phyloP scores from a whole-genome alignment of 2,329 filamentous ascomycete species.

The Leptoxyphium fumago region DNA sequence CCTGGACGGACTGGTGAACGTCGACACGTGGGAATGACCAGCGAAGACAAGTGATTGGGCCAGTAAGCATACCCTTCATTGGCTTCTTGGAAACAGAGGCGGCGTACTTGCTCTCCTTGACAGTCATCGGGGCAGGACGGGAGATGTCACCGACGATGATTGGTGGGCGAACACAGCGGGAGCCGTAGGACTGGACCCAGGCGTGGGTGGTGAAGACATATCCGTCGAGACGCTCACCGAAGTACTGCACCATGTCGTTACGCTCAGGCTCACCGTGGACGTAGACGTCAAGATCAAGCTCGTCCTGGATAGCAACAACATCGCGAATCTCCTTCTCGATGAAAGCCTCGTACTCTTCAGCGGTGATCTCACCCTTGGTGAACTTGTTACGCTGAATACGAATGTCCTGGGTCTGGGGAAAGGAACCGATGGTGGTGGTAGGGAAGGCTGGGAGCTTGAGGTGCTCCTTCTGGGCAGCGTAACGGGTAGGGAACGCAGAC shows the following conservation, averaged over 20 bases:
- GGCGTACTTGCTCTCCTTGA: conserved; percentile 99
- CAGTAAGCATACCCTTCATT: conserved; percentile 99
- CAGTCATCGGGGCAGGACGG: conserved; percentile 91
- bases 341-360: conserved; percentile 91
- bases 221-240: conserved; percentile 89
- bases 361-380: conserved; percentile 94
- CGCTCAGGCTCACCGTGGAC: conserved; percentile 99
- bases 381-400: conserved; percentile 93
- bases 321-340: conserved; percentile 98
- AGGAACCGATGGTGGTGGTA: conserved; percentile 97
- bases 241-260: conserved; percentile 99
- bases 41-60: conserved; percentile 93
- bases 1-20: conserved; percentile 97
- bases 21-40: conserved; percentile 99
- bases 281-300: conserved; percentile 91
- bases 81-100: conserved; percentile 93
- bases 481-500: conserved; percentile 73
- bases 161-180: conserved; percentile 91
- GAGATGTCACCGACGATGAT: conserved; percentile 99
- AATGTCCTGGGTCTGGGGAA: conserved; percentile 99
- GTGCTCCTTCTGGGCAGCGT: conserved; percentile 76
- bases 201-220: conserved; percentile 98
- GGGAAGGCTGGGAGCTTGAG: conserved; percentile 94
- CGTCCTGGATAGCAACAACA: conserved; percentile 92
- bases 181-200: conserved; percentile 98